Conservation (phyloP, 2,329 filamentous ascomycete species). For the Beauveria brongniartii region DNA sequence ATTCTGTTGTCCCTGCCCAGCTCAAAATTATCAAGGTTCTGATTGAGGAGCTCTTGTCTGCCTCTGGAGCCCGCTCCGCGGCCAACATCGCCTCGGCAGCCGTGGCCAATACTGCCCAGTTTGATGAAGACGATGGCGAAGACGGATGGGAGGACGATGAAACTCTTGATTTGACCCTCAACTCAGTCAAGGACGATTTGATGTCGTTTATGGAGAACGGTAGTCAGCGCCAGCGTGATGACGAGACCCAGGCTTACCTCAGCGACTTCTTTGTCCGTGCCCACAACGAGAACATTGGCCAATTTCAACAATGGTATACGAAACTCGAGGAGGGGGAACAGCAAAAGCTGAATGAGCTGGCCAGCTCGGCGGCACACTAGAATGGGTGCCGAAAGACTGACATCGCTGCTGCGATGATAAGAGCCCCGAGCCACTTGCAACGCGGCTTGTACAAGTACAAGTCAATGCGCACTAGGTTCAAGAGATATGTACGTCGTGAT, state of each 20-base stretch:
- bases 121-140: constrained; percentile 63
- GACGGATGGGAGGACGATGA: constrained; percentile 85
- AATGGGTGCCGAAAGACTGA: constrained; percentile 6
- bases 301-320: constrained; percentile 49
- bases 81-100: constrained; percentile 57
- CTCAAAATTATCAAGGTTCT: constrained; percentile 96
- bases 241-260: constrained; percentile 83
- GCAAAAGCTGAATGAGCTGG: constrained; percentile 46
- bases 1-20: constrained; percentile 76
- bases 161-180: constrained; percentile 66
- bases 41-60: constrained; percentile 81
- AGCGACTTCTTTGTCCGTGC: constrained; percentile 68
- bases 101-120: constrained; percentile 49
- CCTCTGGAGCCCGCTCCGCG: constrained; percentile 56
- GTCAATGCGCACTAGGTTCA: background rate
- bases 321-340: constrained; percentile 49
- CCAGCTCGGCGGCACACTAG: constrained; percentile 26
- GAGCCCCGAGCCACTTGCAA: background rate
- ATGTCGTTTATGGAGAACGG: constrained; percentile 66
- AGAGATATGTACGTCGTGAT: background rate
- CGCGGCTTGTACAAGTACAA: background rate
- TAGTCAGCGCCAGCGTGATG: constrained; percentile 62
- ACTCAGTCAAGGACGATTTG: constrained; percentile 62
- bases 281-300: constrained; percentile 46
- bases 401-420: background rate